These are phyloP conservation scores for Acacia melanoxylon DNA, from an alignment of 306 rosid genomes.

Conservation along the genomic window DNA sequence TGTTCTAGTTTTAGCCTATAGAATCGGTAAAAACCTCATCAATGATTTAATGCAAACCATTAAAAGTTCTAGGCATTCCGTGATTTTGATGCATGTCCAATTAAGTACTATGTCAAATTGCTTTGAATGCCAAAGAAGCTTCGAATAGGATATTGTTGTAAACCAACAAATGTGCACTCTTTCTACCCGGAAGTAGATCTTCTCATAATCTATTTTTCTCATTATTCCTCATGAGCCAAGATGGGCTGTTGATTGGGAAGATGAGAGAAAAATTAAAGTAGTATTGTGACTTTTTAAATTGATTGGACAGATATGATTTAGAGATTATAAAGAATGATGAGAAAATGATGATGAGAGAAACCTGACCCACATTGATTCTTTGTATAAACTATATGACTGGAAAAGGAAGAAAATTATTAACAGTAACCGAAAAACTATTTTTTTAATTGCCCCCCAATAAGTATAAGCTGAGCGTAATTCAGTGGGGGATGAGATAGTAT, in stretches of 20 bases:
- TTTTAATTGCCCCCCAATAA: too few relatives aligned
- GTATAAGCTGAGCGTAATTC: background rate
- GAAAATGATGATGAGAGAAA: too few relatives aligned
- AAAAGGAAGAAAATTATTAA: background rate
- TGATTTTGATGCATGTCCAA: background rate
- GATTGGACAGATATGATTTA: too few relatives aligned
- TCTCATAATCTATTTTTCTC: too few relatives aligned
- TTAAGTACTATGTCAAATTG: background rate
- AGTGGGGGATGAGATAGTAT: background rate
- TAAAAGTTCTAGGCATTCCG: background rate
- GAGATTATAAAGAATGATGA: too few relatives aligned
- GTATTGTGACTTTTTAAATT: too few relatives aligned
- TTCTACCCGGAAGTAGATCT: background rate
- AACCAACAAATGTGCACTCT: background rate
- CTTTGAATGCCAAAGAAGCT: background rate
- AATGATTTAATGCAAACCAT: background rate
- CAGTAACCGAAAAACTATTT: background rate
- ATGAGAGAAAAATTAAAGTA: too few relatives aligned
- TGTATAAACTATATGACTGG: background rate
- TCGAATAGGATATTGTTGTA: background rate
- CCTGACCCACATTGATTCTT: background rate
- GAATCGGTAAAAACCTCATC: background rate
- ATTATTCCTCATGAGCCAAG: too few relatives aligned
- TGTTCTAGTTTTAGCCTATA: background rate
- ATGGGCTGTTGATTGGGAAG: too few relatives aligned